Conservation (phyloP, 805 yeast genomes). For the Cyberlindnera subsufficiens region DNA sequence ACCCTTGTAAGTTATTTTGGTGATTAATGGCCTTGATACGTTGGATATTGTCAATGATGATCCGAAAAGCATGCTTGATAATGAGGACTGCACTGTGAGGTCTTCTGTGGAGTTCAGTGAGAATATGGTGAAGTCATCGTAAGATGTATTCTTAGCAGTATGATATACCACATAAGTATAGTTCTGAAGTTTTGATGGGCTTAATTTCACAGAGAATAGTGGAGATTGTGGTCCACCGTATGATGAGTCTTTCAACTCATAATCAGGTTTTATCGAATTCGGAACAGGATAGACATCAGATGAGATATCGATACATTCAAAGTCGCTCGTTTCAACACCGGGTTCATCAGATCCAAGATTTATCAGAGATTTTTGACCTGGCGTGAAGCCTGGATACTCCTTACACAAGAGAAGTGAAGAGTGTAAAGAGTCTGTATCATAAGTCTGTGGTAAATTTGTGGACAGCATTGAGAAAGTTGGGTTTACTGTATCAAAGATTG, state of each 20-base stretch:
- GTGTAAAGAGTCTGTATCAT: neutral
- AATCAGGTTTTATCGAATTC: slow-evolving; percentile 31
- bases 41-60: slow-evolving; percentile 31
- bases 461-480: slow-evolving; percentile 5
- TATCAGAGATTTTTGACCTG: neutral
- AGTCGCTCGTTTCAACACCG: slow-evolving; percentile 1
- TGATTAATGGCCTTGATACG: slow-evolving; percentile 35
- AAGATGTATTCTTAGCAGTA: slow-evolving; percentile 17
- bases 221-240: slow-evolving; percentile 44
- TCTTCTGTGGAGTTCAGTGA: slow-evolving; percentile 1
- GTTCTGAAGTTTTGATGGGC: slow-evolving; percentile 30
- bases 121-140: slow-evolving; percentile 4
- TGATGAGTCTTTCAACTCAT: slow-evolving; percentile 39
- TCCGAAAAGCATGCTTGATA: slow-evolving; percentile 17
- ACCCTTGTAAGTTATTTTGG: slow-evolving; percentile 45
- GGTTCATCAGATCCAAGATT: neutral
- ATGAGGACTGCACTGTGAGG: slow-evolving; percentile 1
- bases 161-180: slow-evolving; percentile 49
- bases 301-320: slow-evolving; percentile 40
- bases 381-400: neutral
- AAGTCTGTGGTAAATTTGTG: neutral
- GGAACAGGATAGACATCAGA: slow-evolving; percentile 41
- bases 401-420: slow-evolving; percentile 11
- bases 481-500: slow-evolving; percentile 1
- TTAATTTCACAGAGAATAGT: slow-evolving; percentile 41